These are phyloP conservation scores for Aspergillus panamensis DNA, from an alignment of 495 filamentous ascomycete species.

Conservation along the genomic window DNA sequence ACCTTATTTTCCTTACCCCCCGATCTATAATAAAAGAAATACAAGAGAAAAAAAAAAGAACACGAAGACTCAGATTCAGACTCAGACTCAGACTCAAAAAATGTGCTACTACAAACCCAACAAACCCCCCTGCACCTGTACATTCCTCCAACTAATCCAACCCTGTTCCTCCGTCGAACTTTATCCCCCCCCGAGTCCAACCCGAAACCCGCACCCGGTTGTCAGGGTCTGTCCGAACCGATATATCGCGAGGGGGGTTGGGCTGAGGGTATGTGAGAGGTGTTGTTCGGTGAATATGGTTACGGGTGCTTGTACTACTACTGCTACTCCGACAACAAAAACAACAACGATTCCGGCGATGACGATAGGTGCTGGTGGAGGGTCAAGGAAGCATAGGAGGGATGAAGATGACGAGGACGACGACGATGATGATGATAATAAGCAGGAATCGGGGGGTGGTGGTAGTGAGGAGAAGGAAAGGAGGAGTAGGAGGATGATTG, in stretches of 20 bases:
- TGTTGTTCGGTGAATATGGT: neutral
- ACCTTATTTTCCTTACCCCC: too few species aligned
- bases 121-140: constrained; percentile 22
- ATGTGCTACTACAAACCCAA: constrained; percentile 27
- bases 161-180: constrained; percentile 17
- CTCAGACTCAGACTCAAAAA: too few species aligned
- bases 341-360: neutral
- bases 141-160: constrained; percentile 27
- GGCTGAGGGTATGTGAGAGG: constrained; percentile 7
- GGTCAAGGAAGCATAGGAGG: neutral
- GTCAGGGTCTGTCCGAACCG: constrained; percentile 10
- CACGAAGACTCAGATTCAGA: too few species aligned
- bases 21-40: neutral
- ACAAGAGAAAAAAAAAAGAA: neutral
- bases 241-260: constrained; percentile 10
- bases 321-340: too few species aligned
- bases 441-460: neutral
- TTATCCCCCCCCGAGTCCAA: constrained; percentile 12
- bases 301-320: neutral
- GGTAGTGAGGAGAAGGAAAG: neutral
- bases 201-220: constrained; percentile 13
- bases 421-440: neutral
- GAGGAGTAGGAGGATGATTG: neutral
- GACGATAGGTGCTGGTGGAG: neutral
- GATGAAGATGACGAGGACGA: neutral